Base-by-base conservation (phyloP, 352 stramenopile species). In the Phytophthora constricta region DNA sequence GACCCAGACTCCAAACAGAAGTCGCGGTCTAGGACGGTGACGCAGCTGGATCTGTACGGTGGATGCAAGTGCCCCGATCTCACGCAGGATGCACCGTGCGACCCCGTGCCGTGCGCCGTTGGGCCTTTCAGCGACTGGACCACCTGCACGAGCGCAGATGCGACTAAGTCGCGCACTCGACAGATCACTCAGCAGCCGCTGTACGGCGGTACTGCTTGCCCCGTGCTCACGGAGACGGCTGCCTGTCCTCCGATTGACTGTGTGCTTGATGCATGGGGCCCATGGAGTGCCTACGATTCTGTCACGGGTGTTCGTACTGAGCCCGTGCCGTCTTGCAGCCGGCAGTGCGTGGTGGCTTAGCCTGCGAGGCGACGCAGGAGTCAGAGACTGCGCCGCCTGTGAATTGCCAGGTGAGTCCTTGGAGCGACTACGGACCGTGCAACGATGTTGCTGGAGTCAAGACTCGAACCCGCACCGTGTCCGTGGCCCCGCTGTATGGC, bases 381-480 rank as follows among this genome's bases (percentile, higher is more conserved):
- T 74, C 43, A 0, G 76, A 91, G 41, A 62, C 52, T n/a, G 63
- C 75, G 1, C 34, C 68, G 0, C 80, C 78, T 0, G 67, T 89
- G 3, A 82, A 91, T 67, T 93, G 84, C 42, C 62, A 71, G 20
- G 37, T 86, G 5, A 72, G 74, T 8, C 52, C 68, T 19, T 93
- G 84, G 84, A 80, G 27, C 28, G 68, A 63, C 34, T 90, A 81
- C 43, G 68, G 65, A 4, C 48, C 65, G 2, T 90, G 83, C 28
- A 72, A 89, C 39, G 50, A 66, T 10, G 41, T 47, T 5, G 71
- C 56, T 0, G 73, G 74, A 0, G 20, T 62, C 37, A 84, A 86
- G 58, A 72, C 70, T 0, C 52, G 70, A 0, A 72, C 71, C 20
- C 82, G 82, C 0, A 68, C 56, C 13, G 55, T 88, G 1, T 70